Percentiles rank a stretch among this genome's conserved stretches.
Evolutionary conservation across 257 asterid species (phyloP).

Genomic region (Mitragyna speciosa): DNA sequence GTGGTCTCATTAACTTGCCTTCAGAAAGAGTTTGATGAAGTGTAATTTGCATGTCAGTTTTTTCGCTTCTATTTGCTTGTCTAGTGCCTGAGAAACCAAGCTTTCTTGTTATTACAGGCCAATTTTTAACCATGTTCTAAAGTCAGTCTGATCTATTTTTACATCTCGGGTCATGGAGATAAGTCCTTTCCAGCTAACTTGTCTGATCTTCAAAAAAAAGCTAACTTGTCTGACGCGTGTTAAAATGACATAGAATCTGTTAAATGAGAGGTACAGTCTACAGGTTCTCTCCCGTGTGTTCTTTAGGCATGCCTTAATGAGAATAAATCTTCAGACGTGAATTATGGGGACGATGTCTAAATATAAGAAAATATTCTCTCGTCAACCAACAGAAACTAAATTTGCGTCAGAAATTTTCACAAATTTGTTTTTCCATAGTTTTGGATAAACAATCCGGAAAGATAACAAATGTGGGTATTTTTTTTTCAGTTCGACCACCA

Average conservation of each 20-base stretch:
- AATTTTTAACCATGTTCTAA: background rate
- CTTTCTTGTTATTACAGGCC: background rate
- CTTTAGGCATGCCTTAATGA: too few relatives aligned
- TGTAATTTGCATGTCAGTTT: background rate
- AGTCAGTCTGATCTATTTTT: background rate
- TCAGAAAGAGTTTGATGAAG: background rate
- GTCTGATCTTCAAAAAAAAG: too few relatives aligned
- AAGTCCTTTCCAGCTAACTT: too few relatives aligned
- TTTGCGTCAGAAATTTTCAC: background rate
- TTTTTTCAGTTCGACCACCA: too few relatives aligned
- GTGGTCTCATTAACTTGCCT: background rate
- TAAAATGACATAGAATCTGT: too few relatives aligned
- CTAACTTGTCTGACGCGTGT: too few relatives aligned
- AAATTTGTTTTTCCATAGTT: background rate
- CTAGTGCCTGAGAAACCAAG: background rate
- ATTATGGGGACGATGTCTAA: too few relatives aligned
- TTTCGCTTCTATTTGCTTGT: background rate
- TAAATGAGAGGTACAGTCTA: too few relatives aligned
- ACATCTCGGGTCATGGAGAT: background rate
- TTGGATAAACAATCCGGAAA: background rate
- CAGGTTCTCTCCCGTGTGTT: too few relatives aligned
- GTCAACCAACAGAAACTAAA: too few relatives aligned
- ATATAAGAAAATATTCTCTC: too few relatives aligned
- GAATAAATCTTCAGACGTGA: too few relatives aligned
- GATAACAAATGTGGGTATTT: background rate